A percentile compares a stretch with the other conserved stretches of the same genome.
Evolutionary conservation across 75 land plant genomes (phyloP).

Genomic region (Picea glauca): DNA sequence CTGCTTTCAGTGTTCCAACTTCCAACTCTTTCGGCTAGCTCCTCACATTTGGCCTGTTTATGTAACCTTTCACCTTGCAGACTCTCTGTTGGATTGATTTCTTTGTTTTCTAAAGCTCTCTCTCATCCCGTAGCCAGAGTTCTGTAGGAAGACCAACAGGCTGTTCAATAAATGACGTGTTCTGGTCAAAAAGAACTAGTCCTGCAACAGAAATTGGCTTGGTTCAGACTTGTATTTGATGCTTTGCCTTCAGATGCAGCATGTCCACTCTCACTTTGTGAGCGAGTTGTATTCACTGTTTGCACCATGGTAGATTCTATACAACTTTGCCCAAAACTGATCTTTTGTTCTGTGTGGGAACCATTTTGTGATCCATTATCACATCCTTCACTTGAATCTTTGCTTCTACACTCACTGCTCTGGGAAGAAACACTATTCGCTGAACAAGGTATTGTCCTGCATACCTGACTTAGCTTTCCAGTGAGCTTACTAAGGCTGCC

Average conservation of each 20-base stretch:
- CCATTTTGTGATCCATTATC: conserved; percentile 61
- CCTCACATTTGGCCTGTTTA: conserved; percentile 55
- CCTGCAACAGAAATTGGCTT: too few relatives aligned
- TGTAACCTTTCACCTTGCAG: conserved; percentile 46
- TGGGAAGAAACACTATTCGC: conserved; percentile 48
- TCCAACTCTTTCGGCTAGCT: conserved; percentile 21
- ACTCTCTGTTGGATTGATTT: conserved; percentile 59
- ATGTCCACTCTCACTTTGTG: too few relatives aligned
- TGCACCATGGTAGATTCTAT: too few relatives aligned
- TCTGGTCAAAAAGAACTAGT: background rate
- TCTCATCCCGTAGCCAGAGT: conserved; percentile 36
- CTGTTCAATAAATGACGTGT: background rate
- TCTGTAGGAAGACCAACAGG: conserved; percentile 14
- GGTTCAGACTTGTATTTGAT: too few relatives aligned
- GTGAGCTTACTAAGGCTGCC: conserved; percentile 20
- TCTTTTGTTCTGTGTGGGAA: too few relatives aligned
- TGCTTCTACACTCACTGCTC: conserved; percentile 91
- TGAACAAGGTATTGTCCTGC: background rate
- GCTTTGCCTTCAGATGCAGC: too few relatives aligned
- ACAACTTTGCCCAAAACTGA: too few relatives aligned
- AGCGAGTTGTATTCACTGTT: too few relatives aligned
- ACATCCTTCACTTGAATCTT: conserved; percentile 85
- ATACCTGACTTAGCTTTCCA: background rate
- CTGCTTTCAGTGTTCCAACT: conserved; percentile 19
- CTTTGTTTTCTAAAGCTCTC: conserved; percentile 49